These are phyloP conservation scores for Chiua virens DNA, from an alignment of 768 basidiomycete species.

Conservation along the genomic window DNA sequence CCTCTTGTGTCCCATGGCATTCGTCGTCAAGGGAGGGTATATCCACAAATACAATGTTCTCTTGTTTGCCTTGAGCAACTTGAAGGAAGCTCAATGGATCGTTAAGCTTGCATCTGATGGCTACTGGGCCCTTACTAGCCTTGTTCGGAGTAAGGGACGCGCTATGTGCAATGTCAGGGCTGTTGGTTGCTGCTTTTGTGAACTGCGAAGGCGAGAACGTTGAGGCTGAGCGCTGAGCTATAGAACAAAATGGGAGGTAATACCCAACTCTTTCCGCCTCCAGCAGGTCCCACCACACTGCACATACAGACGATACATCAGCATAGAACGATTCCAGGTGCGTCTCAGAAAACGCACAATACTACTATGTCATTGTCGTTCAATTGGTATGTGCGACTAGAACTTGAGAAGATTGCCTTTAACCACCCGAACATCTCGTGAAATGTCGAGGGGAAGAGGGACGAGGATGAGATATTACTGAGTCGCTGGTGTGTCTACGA, in stretches of 20 bases:
- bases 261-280: constrained; percentile 21
- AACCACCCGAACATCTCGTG: too few relatives aligned
- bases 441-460: too few relatives aligned
- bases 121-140: background rate
- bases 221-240: background rate
- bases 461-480: too few relatives aligned
- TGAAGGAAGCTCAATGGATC: background rate
- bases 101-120: constrained; percentile 11
- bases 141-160: background rate
- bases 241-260: background rate
- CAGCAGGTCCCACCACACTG: constrained; percentile 20
- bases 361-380: constrained; percentile 16
- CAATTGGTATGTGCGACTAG: background rate
- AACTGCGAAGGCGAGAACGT: constrained; percentile 10
- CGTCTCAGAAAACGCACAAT: constrained; percentile 11
- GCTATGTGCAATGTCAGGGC: background rate
- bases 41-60: constrained; percentile 21
- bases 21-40: constrained; percentile 15
- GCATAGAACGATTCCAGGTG: background rate
- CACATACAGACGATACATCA: background rate
- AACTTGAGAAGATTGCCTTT: too few relatives aligned
- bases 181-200: background rate
- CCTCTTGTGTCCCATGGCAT: background rate
- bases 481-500: too few relatives aligned
- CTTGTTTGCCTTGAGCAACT: background rate